Evolutionary conservation across 306 rosid genomes (phyloP), one percentile per base, ranked within the genome.

Genomic region (Urtica urens): DNA sequence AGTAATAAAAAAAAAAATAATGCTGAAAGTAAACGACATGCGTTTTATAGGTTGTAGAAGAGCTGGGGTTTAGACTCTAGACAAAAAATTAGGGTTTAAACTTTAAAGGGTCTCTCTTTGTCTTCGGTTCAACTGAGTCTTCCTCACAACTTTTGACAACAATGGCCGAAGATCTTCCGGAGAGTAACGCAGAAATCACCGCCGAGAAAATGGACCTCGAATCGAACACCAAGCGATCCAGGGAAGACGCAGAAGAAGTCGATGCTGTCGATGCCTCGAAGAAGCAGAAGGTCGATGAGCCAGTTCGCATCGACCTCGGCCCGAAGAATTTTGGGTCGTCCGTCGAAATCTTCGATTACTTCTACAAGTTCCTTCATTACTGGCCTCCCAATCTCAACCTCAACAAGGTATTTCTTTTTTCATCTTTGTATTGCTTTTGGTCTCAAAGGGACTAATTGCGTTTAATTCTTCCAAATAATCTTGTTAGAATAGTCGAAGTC

Each of bases 321-420:
- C 68, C 67, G 59, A 78, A 62, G 65, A 28, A 7, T 10, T 82
- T 82, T 56, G 68, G 42, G 3, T 59, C 83, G 14, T 71, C 93
- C 10, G 58, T 76, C 1, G 79, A 76, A 50, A 78, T 82, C 70
- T 82, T 73, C 55, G 71, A 72, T 46, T 82, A 78, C 53, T 82
- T 82, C 65, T 68, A 55, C 72, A 71, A 57, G 58, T 47, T 82
- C 31, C 82, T 83, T 26, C 93, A 83, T 57, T 20, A 56, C 41
- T 87, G 94, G 96, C 76, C 93, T 15, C 71, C 77, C 6, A 42
- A 69, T 65, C 38, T 87, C 59, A 58, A 76, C 47, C 38, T 80
- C 39, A 87, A 87, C 66, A 68, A 75, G 96, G 94, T 87, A 63
- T 38, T 12, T 2, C n/a, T 38, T 11, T 14, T 15, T 21, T 2